These are phyloP conservation scores for Nothophytophthora sp. DNA, from an alignment of 352 stramenopile species.

Conservation along the genomic window DNA sequence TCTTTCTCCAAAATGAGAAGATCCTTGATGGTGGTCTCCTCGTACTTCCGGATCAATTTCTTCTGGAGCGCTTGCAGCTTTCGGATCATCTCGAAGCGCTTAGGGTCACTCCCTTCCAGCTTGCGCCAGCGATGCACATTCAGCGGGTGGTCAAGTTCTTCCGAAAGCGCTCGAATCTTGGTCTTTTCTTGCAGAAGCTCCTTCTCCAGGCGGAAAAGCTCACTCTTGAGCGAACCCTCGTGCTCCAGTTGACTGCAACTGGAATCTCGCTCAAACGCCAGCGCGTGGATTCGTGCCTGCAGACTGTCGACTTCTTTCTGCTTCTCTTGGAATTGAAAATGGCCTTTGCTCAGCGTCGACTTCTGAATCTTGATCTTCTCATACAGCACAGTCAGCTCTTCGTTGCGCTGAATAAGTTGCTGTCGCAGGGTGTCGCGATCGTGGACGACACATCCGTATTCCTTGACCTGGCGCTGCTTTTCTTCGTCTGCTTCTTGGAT, in stretches of 20 bases:
- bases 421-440: slow-evolving; percentile 85
- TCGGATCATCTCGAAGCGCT: slow-evolving; percentile 86
- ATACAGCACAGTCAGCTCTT: slow-evolving; percentile 88
- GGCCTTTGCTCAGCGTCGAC: slow-evolving; percentile 80
- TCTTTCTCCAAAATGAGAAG: slow-evolving; percentile 87
- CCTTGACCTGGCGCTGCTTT: slow-evolving; percentile 84
- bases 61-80: slow-evolving; percentile 89
- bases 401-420: slow-evolving; percentile 88
- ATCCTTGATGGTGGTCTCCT: slow-evolving; percentile 69
- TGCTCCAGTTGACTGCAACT: slow-evolving; percentile 68
- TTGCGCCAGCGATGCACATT: slow-evolving; percentile 93
- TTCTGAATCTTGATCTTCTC: slow-evolving; percentile 93
- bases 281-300: slow-evolving; percentile 56
- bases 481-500: slow-evolving; percentile 92
- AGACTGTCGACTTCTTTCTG: slow-evolving; percentile 55
- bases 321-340: slow-evolving; percentile 75
- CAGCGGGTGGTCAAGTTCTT: slow-evolving; percentile 90
- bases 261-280: slow-evolving; percentile 58
- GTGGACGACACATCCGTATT: slow-evolving; percentile 81
- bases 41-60: slow-evolving; percentile 83
- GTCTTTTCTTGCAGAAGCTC: slow-evolving; percentile 82
- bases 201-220: slow-evolving; percentile 69
- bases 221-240: slow-evolving; percentile 55
- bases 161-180: slow-evolving; percentile 87
- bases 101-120: slow-evolving; percentile 88